A percentile compares a stretch with the other conserved stretches of the same genome.
phyloP scores from a whole-genome alignment of 2,329 filamentous ascomycete species.

The Hypoxylon sp. region DNA sequence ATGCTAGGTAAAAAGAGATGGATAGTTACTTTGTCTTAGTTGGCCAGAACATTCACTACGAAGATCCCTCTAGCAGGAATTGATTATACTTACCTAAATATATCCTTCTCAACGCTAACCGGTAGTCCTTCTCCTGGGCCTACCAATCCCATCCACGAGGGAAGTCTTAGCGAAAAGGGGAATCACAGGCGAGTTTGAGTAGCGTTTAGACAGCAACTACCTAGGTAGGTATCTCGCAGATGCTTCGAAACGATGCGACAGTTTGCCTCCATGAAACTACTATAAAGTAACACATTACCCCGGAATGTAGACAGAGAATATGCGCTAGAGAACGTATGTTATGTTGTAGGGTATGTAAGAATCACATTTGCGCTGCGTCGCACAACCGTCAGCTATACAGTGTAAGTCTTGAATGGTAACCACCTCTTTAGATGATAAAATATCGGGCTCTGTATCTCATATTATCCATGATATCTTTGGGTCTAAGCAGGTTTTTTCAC shows the following conservation, averaged over 20 bases:
- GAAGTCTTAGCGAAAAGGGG: not conserved
- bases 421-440: no score
- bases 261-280: not conserved
- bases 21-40: not conserved
- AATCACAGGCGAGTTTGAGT: not conserved
- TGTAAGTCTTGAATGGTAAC: not conserved
- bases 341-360: not conserved
- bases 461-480: not conserved
- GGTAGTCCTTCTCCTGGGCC: no score
- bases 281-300: not conserved
- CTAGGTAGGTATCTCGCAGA: no score
- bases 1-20: not conserved
- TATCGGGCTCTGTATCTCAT: not conserved
- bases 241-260: not conserved
- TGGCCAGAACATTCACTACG: not conserved
- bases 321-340: not conserved
- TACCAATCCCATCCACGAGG: no score
- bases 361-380: not conserved
- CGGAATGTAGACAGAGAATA: not conserved
- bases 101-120: no score
- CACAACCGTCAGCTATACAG: not conserved
- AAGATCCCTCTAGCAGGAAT: not conserved
- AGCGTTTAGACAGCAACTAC: not conserved
- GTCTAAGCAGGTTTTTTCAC: no score
- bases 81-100: not conserved